Evolutionary conservation across 108 stramenopile genomes (phyloP).

Genomic region (Cylindrotheca closterium): DNA sequence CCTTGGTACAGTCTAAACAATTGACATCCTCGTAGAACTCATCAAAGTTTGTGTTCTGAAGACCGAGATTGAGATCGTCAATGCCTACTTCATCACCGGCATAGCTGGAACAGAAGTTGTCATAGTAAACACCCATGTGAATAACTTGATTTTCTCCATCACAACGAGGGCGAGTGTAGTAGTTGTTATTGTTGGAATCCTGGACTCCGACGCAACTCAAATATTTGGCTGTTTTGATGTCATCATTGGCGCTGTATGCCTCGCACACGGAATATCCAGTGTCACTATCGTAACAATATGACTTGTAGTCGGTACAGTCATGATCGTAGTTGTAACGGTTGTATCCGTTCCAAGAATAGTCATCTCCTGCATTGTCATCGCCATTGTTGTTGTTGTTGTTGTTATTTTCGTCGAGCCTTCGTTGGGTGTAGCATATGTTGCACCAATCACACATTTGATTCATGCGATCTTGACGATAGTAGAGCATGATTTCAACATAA

Average conservation of each 20-base stretch:
- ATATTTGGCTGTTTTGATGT: slow-evolving; percentile 37
- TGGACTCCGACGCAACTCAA: slow-evolving; percentile 43
- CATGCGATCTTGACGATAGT: slow-evolving; percentile 38
- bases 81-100: slow-evolving; percentile 50
- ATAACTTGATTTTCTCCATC: slow-evolving; percentile 41
- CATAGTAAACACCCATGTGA: slow-evolving; percentile 54
- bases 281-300: slow-evolving; percentile 30
- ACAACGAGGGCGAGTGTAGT: slow-evolving; percentile 54
- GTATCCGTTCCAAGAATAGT: slow-evolving; percentile 9
- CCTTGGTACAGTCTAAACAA: slow-evolving; percentile 51
- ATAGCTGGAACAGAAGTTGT: slow-evolving; percentile 54
- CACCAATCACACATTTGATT: slow-evolving; percentile 55
- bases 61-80: slow-evolving; percentile 36
- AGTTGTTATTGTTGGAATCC: slow-evolving; percentile 14
- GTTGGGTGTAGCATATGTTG: slow-evolving; percentile 21
- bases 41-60: slow-evolving; percentile 34
- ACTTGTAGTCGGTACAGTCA: slow-evolving; percentile 20
- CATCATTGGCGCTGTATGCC: slow-evolving; percentile 20
- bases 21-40: slow-evolving; percentile 25
- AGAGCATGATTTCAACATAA: slow-evolving; percentile 57
- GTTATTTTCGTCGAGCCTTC: slow-evolving; percentile 11
- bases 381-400: slow-evolving; percentile 23
- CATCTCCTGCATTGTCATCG: slow-evolving; percentile 16
- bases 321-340: slow-evolving; percentile 3
- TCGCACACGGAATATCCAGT: slow-evolving; percentile 24